These are phyloP conservation scores for Teratosphaeriaceae sp. DNA, from an alignment of 2,329 filamentous ascomycete genomes.

Conservation along the genomic window DNA sequence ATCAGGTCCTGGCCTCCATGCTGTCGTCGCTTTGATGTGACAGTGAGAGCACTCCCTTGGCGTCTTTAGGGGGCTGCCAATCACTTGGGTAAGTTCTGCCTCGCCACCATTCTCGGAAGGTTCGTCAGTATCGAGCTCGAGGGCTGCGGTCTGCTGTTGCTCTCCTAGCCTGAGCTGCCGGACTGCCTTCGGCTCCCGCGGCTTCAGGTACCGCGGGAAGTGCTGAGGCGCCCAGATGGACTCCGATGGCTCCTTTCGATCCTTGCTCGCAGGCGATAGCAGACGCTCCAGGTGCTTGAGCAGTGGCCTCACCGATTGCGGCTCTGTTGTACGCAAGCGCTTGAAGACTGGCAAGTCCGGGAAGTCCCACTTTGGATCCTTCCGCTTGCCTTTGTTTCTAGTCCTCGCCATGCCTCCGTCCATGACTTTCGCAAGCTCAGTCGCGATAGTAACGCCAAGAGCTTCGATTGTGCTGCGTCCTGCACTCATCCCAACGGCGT, in stretches of 20 bases:
- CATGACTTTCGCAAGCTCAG: constrained; percentile 23
- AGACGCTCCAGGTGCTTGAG: constrained; percentile 1
- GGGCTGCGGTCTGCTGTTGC: too few relatives aligned
- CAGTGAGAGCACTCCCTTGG: constrained; percentile 23
- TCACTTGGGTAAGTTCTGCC: too few relatives aligned
- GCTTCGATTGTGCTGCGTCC: too few relatives aligned
- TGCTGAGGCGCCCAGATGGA: constrained; percentile 18
- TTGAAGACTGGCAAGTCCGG: constrained; percentile 17
- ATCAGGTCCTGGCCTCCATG: constrained; percentile 23
- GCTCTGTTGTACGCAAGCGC: background rate
- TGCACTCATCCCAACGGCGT: too few relatives aligned
- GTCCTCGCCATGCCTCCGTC: too few relatives aligned
- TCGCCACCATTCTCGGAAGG: too few relatives aligned
- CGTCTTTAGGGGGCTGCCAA: too few relatives aligned
- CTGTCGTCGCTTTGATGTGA: constrained; percentile 15
- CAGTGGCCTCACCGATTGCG: constrained; percentile 1
- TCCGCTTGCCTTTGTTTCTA: constrained; percentile 8
- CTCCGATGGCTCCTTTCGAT: constrained; percentile 2
- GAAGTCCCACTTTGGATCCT: constrained; percentile 22
- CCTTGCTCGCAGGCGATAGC: constrained; percentile 8
- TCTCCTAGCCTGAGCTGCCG: background rate
- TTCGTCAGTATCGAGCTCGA: too few relatives aligned
- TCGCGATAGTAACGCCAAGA: constrained; percentile 29
- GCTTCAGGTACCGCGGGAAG: constrained; percentile 7
- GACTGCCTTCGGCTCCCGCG: background rate